These are phyloP conservation scores for Babesia bigemina DNA, from an alignment of 169 alveolate species.

Conservation along the genomic window DNA sequence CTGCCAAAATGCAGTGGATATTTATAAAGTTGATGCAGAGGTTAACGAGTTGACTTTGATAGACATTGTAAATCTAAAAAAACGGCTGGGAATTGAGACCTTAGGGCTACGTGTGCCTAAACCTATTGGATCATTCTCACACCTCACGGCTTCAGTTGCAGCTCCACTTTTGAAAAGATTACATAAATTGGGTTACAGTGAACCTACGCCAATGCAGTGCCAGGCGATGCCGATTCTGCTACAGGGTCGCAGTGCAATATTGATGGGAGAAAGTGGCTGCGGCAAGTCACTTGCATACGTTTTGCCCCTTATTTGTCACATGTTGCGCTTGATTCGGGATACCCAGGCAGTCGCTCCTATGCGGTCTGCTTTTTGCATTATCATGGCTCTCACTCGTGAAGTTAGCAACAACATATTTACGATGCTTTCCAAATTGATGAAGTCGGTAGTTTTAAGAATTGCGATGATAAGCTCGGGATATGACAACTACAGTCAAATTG, in stretches of 20 bases:
- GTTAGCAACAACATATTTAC: constrained; percentile 29
- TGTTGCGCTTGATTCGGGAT: constrained; percentile 35
- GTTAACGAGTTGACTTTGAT: constrained; percentile 29
- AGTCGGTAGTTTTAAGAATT: constrained; percentile 22
- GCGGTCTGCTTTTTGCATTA: constrained; percentile 30
- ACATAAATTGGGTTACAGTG: constrained; percentile 66
- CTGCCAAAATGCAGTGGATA: not conserved
- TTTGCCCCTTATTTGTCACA: constrained; percentile 75
- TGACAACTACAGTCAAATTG: constrained; percentile 30
- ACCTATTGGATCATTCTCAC: constrained; percentile 58
- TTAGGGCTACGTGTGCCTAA: constrained; percentile 64
- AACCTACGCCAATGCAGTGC: constrained; percentile 86
- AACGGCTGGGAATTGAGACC: constrained; percentile 55
- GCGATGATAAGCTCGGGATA: constrained; percentile 29
- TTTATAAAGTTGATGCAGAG: constrained; percentile 40
- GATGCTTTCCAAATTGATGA: constrained; percentile 34
- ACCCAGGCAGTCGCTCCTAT: constrained; percentile 44
- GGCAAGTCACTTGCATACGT: constrained; percentile 90
- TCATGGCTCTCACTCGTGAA: constrained; percentile 51
- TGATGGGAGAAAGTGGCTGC: constrained; percentile 89
- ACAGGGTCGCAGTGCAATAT: constrained; percentile 81
- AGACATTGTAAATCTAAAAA: constrained; percentile 42
- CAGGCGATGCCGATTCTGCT: constrained; percentile 88
- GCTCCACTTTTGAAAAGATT: constrained; percentile 18
- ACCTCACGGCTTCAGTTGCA: constrained; percentile 27